A percentile compares a stretch with the other conserved stretches of the same genome.
Evolutionary conservation across 768 basidiomycete genomes (phyloP).

Genomic region (Leccinum fibrillosum): DNA sequence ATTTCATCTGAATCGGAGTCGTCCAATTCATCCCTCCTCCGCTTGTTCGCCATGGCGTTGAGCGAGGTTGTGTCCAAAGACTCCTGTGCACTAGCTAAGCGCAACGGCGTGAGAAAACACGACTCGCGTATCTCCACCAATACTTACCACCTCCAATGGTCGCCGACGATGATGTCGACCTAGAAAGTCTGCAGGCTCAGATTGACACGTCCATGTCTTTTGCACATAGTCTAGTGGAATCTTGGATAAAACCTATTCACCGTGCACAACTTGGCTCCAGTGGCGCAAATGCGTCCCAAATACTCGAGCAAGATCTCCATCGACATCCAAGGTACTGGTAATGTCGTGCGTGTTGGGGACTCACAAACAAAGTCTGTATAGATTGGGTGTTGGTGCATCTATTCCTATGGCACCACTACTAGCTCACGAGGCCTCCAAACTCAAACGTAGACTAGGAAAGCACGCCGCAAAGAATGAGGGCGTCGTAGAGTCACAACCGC

Average conservation of each 20-base stretch:
- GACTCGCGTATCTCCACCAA: not conserved
- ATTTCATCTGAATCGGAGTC: constrained; percentile 61
- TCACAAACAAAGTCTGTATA: constrained; percentile 26
- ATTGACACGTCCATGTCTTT: constrained; percentile 78
- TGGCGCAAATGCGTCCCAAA: constrained; percentile 39
- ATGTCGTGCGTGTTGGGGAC: not conserved
- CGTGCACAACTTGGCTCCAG: constrained; percentile 35
- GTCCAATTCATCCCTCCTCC: constrained; percentile 49
- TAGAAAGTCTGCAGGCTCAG: constrained; percentile 74
- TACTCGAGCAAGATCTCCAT: constrained; percentile 65
- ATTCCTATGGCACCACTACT: constrained; percentile 46
- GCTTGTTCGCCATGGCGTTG: constrained; percentile 40
- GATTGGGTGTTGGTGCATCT: constrained; percentile 73
- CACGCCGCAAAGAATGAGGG: constrained; percentile 45
- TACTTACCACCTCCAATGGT: constrained; percentile 15
- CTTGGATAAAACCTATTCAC: constrained; percentile 67
- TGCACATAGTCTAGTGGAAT: constrained; percentile 67
- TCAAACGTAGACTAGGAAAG: constrained; percentile 57
- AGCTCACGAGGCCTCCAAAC: constrained; percentile 54
- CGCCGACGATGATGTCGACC: constrained; percentile 57
- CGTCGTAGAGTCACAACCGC: constrained; percentile 33
- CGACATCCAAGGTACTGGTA: constrained; percentile 60
- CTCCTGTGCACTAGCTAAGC: not conserved
- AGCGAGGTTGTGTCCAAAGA: not conserved
- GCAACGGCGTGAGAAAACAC: constrained; percentile 20